A percentile compares a stretch with the other conserved stretches of the same genome.
Conservation (phyloP, 805 yeast genomes). For the Grigorovia humatica region DNA sequence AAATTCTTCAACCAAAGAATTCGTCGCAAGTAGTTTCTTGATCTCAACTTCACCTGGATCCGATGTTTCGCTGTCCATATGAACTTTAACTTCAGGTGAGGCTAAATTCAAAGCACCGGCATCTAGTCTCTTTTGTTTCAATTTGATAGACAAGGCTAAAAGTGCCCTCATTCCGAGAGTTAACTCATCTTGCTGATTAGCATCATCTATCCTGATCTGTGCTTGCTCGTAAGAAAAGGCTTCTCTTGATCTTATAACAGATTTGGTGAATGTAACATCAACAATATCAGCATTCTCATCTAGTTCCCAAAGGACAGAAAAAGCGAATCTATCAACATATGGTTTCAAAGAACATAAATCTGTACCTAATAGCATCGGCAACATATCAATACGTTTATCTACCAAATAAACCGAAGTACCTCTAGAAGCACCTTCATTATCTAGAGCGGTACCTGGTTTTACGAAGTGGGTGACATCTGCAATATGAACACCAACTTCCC, state of each 20-base stretch:
- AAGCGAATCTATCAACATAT: constrained; percentile 90
- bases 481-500: constrained; percentile 96
- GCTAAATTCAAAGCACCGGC: constrained; percentile 96
- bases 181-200: constrained; percentile 62
- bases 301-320: constrained; percentile 92
- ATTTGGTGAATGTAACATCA: constrained; percentile 68
- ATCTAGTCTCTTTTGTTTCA: constrained; percentile 76
- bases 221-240: constrained; percentile 95
- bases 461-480: constrained; percentile 98
- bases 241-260: constrained; percentile 81
- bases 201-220: constrained; percentile 81
- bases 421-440: constrained; percentile 91
- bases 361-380: constrained; percentile 90
- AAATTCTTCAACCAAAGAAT: constrained; percentile 94
- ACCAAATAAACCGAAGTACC: constrained; percentile 96
- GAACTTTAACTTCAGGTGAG: constrained; percentile 95
- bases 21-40: constrained; percentile 78
- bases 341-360: constrained; percentile 92
- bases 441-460: constrained; percentile 82
- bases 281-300: constrained; percentile 80
- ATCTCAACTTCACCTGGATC: constrained; percentile 95
- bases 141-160: constrained; percentile 64
- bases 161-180: constrained; percentile 84
- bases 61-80: constrained; percentile 92
- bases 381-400: constrained; percentile 97